Percentiles rank a stretch among this genome's conserved stretches.
These are phyloP conservation scores for Onygenales sp. DNA, from an alignment of 2,329 filamentous ascomycete species.

Conservation along the genomic window DNA sequence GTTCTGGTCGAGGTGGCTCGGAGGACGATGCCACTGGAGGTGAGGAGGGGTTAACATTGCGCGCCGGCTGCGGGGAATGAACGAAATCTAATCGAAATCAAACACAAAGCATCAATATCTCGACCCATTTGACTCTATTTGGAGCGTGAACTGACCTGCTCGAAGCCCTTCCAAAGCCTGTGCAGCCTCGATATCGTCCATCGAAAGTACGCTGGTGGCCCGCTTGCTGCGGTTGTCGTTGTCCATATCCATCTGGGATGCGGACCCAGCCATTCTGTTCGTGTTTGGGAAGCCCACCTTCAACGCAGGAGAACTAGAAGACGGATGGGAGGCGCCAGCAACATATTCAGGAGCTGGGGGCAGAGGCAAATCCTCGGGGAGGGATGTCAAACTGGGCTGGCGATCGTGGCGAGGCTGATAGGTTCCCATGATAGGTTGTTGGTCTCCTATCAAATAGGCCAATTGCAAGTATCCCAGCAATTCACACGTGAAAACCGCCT, in stretches of 20 bases:
- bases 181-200: conserved; percentile 51
- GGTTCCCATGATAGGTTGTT: not conserved
- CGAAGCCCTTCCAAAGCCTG: conserved; percentile 66
- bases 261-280: conserved; percentile 12
- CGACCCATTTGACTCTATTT: not conserved
- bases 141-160: conserved; percentile 48
- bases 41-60: conserved; percentile 19
- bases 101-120: conserved; percentile 6
- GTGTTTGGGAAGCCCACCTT: not conserved
- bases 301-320: not conserved
- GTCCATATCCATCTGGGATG: conserved; percentile 32
- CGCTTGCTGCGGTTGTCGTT: conserved; percentile 33
- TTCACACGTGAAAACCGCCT: not conserved
- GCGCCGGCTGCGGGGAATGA: conserved; percentile 49
- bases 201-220: conserved; percentile 37
- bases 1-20: conserved; percentile 55
- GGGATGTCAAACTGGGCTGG: not conserved
- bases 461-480: not conserved
- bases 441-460: not conserved
- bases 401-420: conserved; percentile 1
- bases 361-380: not conserved
- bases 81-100: conserved; percentile 48
- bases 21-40: conserved; percentile 24
- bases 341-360: not conserved
- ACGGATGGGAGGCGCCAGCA: not conserved